Conservation (phyloP, 2,329 filamentous ascomycete species). For the Nemania serpens region DNA sequence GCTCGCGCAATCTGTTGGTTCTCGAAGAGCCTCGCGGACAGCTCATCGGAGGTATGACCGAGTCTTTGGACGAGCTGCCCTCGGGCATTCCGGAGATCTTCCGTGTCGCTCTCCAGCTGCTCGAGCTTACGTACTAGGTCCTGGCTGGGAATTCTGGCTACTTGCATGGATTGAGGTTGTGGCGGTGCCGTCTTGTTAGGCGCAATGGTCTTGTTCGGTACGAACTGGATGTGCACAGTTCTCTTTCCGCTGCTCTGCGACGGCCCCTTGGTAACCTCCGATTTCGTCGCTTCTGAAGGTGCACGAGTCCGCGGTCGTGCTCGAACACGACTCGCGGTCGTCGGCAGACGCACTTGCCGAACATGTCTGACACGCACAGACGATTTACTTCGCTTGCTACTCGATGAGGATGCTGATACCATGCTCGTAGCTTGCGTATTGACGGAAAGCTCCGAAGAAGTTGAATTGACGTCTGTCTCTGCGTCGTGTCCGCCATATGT, state of each 20-base stretch:
- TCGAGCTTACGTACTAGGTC: constrained; percentile 44
- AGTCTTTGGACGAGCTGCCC: constrained; percentile 41
- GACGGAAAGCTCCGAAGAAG: constrained; percentile 44
- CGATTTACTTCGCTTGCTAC: constrained; percentile 30
- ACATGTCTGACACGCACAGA: constrained; percentile 38
- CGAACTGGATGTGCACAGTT: constrained; percentile 40
- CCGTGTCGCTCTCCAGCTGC: constrained; percentile 44
- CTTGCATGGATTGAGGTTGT: constrained; percentile 36
- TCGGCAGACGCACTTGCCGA: constrained; percentile 34
- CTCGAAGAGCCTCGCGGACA: constrained; percentile 37
- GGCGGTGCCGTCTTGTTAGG: background rate
- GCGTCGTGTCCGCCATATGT: constrained; percentile 37
- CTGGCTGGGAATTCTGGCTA: constrained; percentile 36
- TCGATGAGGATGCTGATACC: constrained; percentile 37
- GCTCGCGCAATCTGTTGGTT: constrained; percentile 40
- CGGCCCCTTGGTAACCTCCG: constrained; percentile 34
- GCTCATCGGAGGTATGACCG: constrained; percentile 38
- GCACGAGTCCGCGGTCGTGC: constrained; percentile 33
- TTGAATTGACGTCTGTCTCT: constrained; percentile 45
- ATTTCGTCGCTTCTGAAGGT: constrained; percentile 33
- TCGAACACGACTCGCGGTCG: constrained; percentile 32
- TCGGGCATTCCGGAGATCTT: constrained; percentile 39
- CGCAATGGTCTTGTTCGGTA: constrained; percentile 28
- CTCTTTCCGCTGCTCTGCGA: constrained; percentile 35
- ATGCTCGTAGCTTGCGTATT: constrained; percentile 48